Base-by-base conservation (phyloP, 2,329 filamentous ascomycete genomes). In the Trichoderma pleuroti region DNA sequence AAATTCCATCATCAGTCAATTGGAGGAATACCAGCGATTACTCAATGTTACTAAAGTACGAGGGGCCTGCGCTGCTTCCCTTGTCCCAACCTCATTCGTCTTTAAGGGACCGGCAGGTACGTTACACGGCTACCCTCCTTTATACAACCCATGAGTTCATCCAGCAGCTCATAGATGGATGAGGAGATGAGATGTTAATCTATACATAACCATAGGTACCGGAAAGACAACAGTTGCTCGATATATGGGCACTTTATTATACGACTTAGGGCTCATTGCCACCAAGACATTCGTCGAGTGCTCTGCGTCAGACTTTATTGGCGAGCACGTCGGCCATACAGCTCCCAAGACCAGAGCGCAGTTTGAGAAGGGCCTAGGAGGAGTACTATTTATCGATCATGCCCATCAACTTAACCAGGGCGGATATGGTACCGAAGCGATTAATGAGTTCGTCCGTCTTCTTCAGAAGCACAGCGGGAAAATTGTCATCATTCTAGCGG, bases 181-280 rank as follows among this genome's bases (percentile, higher is more conserved):
- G 42, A n/a, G 10, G 21, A 49, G 42, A 3, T 1, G n/a, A 21
- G n/a, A 24, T 24, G 46, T 8, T 64, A 18, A 64, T 8, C n/a
- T 16, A 5, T 26, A 10, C 16, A 21, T 18, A 3, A 34, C 1
- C 10, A 21, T 9, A 64, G 61, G 61, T 10, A 66, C 63, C 16
- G 63, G 63, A 30, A 66, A 66, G 32, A 66, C 49, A 2, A 66
- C 46, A 28, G 63, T 66, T 42, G 63, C 63, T 18, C 63, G 49
- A 12, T 56, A 66, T 6, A 57, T 66, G 63, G 24, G 30, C 4
- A 34, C 42, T 6, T 11, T 66, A 21, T 66, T 66, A 14, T 39
- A 57, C 63, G 49, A 66, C 21, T 9, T 66, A 6, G 63, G 49
- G 26, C 5, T 57, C 14, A 8, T 66, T 5, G 30, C 63, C 46